Percentiles rank a stretch among this genome's conserved stretches.
These are phyloP conservation scores for Carnegiea gigantea DNA, from an alignment of 179 eudicot species.

Conservation along the genomic window DNA sequence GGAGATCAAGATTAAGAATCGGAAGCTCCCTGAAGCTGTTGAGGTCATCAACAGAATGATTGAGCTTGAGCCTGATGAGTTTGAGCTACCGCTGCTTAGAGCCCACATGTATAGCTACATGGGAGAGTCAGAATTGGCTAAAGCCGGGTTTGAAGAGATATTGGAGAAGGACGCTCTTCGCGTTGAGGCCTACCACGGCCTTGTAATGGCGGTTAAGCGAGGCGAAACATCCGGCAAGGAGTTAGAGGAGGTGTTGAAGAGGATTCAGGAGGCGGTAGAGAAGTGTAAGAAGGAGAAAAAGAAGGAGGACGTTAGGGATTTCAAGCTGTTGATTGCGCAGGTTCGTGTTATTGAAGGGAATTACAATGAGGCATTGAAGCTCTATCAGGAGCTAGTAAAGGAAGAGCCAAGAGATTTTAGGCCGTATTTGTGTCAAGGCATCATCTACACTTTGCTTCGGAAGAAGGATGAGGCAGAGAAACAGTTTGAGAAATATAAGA, in stretches of 20 bases:
- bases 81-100: conserved; percentile 62
- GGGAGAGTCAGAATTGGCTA: conserved; percentile 58
- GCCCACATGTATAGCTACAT: conserved; percentile 53
- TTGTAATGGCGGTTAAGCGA: conserved; percentile 69
- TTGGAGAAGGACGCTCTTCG: conserved; percentile 51
- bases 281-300: conserved; percentile 52
- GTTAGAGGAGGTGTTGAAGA: conserved; percentile 41
- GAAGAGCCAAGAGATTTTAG: conserved; percentile 88
- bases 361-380: conserved; percentile 67
- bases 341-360: conserved; percentile 68
- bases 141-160: conserved; percentile 54
- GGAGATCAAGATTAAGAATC: conserved; percentile 55
- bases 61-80: conserved; percentile 57
- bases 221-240: conserved; percentile 35
- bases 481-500: conserved; percentile 74
- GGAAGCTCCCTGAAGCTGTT: conserved; percentile 58
- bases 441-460: conserved; percentile 74
- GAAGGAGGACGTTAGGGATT: conserved; percentile 63
- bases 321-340: conserved; percentile 77
- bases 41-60: conserved; percentile 47
- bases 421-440: conserved; percentile 95
- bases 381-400: conserved; percentile 71
- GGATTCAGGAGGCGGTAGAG: conserved; percentile 52
- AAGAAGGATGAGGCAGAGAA: conserved; percentile 74
- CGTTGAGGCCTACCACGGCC: conserved; percentile 76